Conservation (phyloP, 805 yeast species). For the Candida railenensis region DNA sequence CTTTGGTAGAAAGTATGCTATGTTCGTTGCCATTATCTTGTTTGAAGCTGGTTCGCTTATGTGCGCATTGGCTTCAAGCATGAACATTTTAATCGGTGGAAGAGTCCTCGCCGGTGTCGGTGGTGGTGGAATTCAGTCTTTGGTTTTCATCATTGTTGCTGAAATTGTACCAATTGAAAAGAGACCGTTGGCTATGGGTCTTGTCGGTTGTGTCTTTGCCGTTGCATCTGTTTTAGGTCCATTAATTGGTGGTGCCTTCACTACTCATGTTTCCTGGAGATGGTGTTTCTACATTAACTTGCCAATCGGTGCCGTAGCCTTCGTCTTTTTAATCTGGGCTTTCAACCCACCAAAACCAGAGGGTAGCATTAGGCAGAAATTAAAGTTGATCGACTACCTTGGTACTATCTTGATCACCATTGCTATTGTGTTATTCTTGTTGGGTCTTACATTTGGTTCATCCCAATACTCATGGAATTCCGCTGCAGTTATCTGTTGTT, state of each 20-base stretch:
- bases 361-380: constrained; percentile 34
- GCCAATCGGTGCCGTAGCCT: constrained; percentile 58
- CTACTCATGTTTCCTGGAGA: constrained; percentile 61
- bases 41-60: constrained; percentile 36
- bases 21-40: constrained; percentile 21
- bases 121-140: constrained; percentile 33
- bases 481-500: constrained; percentile 47
- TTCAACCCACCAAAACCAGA: constrained; percentile 48
- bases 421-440: constrained; percentile 42
- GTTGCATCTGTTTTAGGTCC: constrained; percentile 59
- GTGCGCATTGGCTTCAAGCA: constrained; percentile 34
- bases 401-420: constrained; percentile 44
- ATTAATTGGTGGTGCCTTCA: constrained; percentile 61
- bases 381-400: constrained; percentile 43
- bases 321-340: constrained; percentile 30
- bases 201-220: constrained; percentile 43
- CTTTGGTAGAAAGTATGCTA: constrained; percentile 34
- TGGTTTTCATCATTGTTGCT: constrained; percentile 26
- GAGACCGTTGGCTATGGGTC: constrained; percentile 34
- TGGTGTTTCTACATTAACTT: constrained; percentile 74
- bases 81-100: constrained; percentile 42
- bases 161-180: constrained; percentile 31
- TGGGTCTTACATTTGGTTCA: constrained; percentile 51
- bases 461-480: constrained; percentile 53
- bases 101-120: constrained; percentile 39